A percentile compares a stretch with the other conserved stretches of the same genome.
Conservation (phyloP, 1,139 yeast species). For the Yamadazyma trypodendri region DNA sequence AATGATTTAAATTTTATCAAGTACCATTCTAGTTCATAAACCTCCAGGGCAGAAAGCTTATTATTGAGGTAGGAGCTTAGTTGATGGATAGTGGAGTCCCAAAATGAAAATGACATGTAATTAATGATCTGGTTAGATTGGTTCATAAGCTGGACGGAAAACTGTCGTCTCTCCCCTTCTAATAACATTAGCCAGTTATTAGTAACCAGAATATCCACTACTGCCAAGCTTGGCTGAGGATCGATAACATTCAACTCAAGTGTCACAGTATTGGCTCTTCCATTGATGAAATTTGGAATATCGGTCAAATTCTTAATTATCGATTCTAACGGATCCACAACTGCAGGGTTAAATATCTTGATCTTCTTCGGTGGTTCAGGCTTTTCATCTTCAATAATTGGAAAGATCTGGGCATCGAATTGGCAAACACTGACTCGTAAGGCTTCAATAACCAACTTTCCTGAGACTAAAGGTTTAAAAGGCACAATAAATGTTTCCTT, state of each 20-base stretch:
- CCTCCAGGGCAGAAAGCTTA: conserved; percentile 56
- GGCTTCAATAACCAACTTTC: conserved; percentile 32
- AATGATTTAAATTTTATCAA: conserved; percentile 61
- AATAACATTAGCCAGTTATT: conserved; percentile 75
- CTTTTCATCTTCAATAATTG: conserved; percentile 27
- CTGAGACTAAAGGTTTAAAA: conserved; percentile 34
- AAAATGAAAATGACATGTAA: conserved; percentile 58
- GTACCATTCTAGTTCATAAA: conserved; percentile 74
- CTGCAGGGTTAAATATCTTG: conserved; percentile 4
- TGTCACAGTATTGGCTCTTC: conserved; percentile 20
- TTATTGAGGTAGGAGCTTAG: conserved; percentile 39
- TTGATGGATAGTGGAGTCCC: conserved; percentile 74
- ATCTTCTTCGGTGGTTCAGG: neutral
- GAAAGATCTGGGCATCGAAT: conserved; percentile 32
- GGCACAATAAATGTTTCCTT: conserved; percentile 33
- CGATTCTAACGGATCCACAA: conserved; percentile 14
- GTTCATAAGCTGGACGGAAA: conserved; percentile 56
- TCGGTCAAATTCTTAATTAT: conserved; percentile 22
- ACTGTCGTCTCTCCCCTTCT: conserved; percentile 67
- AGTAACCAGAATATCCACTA: conserved; percentile 53
- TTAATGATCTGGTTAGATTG: conserved; percentile 56
- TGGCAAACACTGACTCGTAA: conserved; percentile 28
- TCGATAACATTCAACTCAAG: conserved; percentile 47
- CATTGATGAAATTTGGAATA: conserved; percentile 14
- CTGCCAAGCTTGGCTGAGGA: conserved; percentile 64